phyloP scores from a whole-genome alignment of 2,329 filamentous ascomycete species.

The Camillea tinctor region DNA sequence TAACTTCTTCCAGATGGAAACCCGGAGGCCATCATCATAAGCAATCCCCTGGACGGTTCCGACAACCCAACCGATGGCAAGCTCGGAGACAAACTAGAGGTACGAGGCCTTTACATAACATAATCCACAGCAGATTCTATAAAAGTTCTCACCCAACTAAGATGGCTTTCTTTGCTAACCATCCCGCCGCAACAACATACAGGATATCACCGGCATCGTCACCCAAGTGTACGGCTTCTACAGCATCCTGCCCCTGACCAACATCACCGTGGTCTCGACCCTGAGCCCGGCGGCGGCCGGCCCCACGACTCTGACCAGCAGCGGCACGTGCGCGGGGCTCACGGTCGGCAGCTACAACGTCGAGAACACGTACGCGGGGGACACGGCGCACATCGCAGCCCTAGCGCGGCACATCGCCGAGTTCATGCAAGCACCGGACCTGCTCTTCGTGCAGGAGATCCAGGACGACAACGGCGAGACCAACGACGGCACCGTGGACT shows the following conservation, averaged over 20 bases:
- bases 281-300: constrained; percentile 46
- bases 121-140: not conserved
- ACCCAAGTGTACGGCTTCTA: constrained; percentile 68
- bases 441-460: constrained; percentile 69
- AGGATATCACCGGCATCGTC: constrained; percentile 63
- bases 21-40: constrained; percentile 67
- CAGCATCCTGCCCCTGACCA: constrained; percentile 62
- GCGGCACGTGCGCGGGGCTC: constrained; percentile 57
- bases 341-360: constrained; percentile 69
- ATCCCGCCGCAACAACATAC: not conserved
- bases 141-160: too few relatives aligned
- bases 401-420: constrained; percentile 65
- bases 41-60: constrained; percentile 62
- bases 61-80: constrained; percentile 58
- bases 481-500: constrained; percentile 56
- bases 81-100: constrained; percentile 62
- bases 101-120: constrained; percentile 32
- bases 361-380: constrained; percentile 61
- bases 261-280: constrained; percentile 46
- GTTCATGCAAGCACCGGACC: constrained; percentile 61
- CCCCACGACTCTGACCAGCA: constrained; percentile 52
- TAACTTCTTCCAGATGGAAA: constrained; percentile 53
- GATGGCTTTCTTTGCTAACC: not conserved
- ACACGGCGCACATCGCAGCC: constrained; percentile 51
- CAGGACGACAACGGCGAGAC: constrained; percentile 65